Evolutionary conservation across 345 rosid species (phyloP).

Genomic region (Citrus cavaleriei): DNA sequence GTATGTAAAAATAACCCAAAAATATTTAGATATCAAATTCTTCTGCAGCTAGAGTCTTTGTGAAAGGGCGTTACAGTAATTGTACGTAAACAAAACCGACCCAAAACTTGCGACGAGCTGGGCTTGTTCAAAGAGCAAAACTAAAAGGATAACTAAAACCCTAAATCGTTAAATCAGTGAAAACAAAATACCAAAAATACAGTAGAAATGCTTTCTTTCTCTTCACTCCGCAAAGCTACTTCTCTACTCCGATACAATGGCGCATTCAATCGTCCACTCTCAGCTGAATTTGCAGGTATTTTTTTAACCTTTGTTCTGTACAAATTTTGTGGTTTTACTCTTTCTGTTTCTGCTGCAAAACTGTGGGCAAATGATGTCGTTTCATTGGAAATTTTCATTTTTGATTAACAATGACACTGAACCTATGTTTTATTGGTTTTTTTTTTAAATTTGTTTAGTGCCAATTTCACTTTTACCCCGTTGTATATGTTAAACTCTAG

Average conservation of each 20-base stretch:
- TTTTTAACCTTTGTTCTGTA: neutral
- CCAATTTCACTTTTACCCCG: neutral
- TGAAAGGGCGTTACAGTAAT: too few species aligned
- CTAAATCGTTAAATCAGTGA: neutral
- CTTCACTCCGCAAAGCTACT: constrained; percentile 20
- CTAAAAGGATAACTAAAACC: neutral
- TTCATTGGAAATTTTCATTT: neutral
- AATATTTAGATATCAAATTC: neutral
- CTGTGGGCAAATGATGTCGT: neutral
- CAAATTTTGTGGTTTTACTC: neutral
- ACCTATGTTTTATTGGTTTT: neutral
- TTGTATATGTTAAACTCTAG: neutral
- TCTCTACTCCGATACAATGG: constrained; percentile 27
- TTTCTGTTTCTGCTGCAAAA: neutral
- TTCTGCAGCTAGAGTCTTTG: too few species aligned
- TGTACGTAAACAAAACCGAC: too few species aligned
- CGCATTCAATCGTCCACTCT: constrained; percentile 20
- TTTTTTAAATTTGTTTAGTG: neutral
- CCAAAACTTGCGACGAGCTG: too few species aligned
- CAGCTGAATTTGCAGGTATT: constrained; percentile 33
- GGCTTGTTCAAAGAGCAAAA: too few species aligned
- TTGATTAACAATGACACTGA: neutral
- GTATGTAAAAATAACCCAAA: too few species aligned
- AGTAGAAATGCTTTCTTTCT: constrained; percentile 25
- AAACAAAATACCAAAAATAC: too few species aligned